phyloP scores from a whole-genome alignment of 2,329 filamentous ascomycete genomes.

The Aspergillus hiratsukae region DNA sequence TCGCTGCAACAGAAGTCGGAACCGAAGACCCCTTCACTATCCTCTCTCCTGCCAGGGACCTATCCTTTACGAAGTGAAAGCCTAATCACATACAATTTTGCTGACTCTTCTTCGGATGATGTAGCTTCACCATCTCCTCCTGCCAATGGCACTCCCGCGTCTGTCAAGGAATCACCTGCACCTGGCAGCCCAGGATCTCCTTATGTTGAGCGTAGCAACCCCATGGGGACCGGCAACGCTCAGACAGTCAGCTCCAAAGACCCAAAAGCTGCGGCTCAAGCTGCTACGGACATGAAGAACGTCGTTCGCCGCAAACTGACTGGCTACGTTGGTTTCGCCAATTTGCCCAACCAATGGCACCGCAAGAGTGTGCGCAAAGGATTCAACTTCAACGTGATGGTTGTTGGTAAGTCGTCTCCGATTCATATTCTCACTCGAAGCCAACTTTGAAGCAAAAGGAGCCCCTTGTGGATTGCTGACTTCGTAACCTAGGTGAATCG shows the following conservation, averaged over 20 bases:
- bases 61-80: slow-evolving; percentile 10
- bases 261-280: slow-evolving; percentile 53
- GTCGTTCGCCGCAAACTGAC: slow-evolving; percentile 98
- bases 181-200: slow-evolving; percentile 52
- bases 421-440: neutral
- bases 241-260: slow-evolving; percentile 63
- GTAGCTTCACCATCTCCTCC: slow-evolving; percentile 31
- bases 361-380: slow-evolving; percentile 99
- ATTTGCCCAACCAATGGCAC: slow-evolving; percentile 99
- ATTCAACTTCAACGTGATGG: slow-evolving; percentile 99
- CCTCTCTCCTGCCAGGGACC: slow-evolving; percentile 6
- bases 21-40: slow-evolving; percentile 14
- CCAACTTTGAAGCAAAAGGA: neutral
- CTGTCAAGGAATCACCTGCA: slow-evolving; percentile 34
- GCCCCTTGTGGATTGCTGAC: neutral
- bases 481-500: slow-evolving; percentile 72
- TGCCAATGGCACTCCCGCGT: slow-evolving; percentile 29
- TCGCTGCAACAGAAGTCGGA: slow-evolving; percentile 4
- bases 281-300: slow-evolving; percentile 74
- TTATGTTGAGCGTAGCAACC: slow-evolving; percentile 55
- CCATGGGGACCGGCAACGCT: slow-evolving; percentile 49
- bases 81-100: slow-evolving; percentile 9
- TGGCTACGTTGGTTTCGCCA: slow-evolving; percentile 97
- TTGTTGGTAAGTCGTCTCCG: slow-evolving; percentile 73
- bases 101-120: slow-evolving; percentile 22